Conservation (phyloP, 192 early-diverging fungal genomes). For the Gamsiella multidivaricata region DNA sequence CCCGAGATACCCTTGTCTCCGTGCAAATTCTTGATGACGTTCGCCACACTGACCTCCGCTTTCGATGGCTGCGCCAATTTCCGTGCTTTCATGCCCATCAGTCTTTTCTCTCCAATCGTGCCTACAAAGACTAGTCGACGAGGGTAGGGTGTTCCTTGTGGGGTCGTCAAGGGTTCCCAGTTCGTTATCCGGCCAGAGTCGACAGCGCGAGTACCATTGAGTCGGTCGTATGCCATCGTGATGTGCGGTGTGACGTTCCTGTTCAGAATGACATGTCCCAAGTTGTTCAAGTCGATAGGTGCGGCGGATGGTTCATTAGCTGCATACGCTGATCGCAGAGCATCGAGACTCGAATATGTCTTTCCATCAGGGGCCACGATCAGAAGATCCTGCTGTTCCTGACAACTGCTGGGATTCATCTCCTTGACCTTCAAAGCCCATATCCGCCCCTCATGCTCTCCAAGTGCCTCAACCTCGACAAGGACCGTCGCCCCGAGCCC, state of each 20-base stretch:
- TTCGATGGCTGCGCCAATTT: neutral
- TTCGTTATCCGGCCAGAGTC: conserved; percentile 25
- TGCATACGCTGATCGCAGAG: conserved; percentile 7
- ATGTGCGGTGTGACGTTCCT: conserved; percentile 12
- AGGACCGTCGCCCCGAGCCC: conserved; percentile 33
- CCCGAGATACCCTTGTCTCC: conserved; percentile 18
- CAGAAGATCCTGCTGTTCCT: neutral
- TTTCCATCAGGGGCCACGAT: conserved; percentile 40
- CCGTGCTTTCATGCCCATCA: conserved; percentile 27
- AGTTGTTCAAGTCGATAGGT: conserved; percentile 11
- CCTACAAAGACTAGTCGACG: conserved; percentile 32
- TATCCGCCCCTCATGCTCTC: conserved; percentile 26
- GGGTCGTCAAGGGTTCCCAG: conserved; percentile 12
- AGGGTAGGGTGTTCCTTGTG: neutral
- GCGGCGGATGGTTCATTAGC: neutral
- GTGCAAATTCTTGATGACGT: conserved; percentile 20
- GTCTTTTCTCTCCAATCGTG: conserved; percentile 30
- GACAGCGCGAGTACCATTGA: conserved; percentile 23
- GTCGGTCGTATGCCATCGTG: conserved; percentile 39
- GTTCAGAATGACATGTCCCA: conserved; percentile 22
- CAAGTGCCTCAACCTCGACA: conserved; percentile 31
- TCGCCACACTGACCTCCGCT: conserved; percentile 24
- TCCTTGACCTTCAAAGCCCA: conserved; percentile 48
- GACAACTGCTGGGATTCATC: neutral
- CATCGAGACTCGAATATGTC: conserved; percentile 12